Percentiles rank a stretch among this genome's conserved stretches.
Evolutionary conservation across 1,284 basidiomycete genomes (phyloP).

Genomic region (Trametes hirsuta): DNA sequence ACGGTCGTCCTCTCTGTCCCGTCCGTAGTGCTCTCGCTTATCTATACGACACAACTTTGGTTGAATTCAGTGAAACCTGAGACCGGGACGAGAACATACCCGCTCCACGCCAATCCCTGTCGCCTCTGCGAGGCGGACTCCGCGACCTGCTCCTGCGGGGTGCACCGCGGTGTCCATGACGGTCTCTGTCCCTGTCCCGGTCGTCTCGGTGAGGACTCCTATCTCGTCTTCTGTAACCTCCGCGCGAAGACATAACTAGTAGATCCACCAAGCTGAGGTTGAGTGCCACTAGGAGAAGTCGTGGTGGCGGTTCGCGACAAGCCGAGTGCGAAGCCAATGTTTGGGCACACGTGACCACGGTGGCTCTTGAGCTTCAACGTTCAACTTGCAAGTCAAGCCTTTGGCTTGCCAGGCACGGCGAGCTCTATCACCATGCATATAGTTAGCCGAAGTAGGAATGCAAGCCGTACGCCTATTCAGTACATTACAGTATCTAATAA

Average conservation of each 20-base stretch:
- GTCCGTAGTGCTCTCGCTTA: slow-evolving; percentile 33
- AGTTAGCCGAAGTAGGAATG: background rate
- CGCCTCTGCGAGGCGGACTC: slow-evolving; percentile 60
- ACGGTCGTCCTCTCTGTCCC: slow-evolving; percentile 34
- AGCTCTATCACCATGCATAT: no score
- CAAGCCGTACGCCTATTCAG: background rate
- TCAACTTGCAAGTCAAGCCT: background rate
- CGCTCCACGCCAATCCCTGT: slow-evolving; percentile 46
- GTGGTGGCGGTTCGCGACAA: background rate
- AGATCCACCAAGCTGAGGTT: no score
- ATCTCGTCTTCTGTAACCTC: slow-evolving; percentile 62
- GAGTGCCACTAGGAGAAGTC: no score
- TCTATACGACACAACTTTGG: slow-evolving; percentile 22
- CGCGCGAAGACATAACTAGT: background rate
- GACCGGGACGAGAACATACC: slow-evolving; percentile 33
- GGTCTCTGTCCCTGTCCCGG: slow-evolving; percentile 70
- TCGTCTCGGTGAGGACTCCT: slow-evolving; percentile 68
- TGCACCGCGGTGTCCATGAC: slow-evolving; percentile 45
- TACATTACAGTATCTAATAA: background rate
- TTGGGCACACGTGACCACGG: background rate
- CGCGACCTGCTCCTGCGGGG: slow-evolving; percentile 68
- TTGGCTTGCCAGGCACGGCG: no score
- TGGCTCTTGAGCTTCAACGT: no score
- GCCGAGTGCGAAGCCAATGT: background rate
- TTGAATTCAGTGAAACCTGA: background rate